Evolutionary conservation across 2,329 filamentous ascomycete genomes (phyloP).

Genomic region (Cercospora brassicicola): DNA sequence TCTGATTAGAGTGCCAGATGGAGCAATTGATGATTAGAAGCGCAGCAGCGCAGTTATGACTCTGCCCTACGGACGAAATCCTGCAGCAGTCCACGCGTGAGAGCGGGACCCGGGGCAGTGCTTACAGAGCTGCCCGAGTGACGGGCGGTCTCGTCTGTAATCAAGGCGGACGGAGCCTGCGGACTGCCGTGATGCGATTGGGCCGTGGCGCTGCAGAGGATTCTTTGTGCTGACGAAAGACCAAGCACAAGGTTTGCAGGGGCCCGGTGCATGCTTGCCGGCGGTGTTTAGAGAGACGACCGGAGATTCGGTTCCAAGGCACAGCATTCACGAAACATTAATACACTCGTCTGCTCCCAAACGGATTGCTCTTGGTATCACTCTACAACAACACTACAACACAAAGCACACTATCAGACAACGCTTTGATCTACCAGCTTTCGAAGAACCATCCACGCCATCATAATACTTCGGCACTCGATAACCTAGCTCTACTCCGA

Average conservation of each 20-base stretch:
- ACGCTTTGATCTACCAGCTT: neutral
- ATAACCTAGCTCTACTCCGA: conserved; percentile 20
- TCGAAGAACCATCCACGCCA: neutral
- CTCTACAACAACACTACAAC: conserved; percentile 10
- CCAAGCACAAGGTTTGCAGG: conserved; percentile 10
- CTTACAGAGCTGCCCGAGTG: conserved; percentile 14
- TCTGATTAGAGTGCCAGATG: neutral
- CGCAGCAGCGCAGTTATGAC: neutral
- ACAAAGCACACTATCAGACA: conserved; percentile 8
- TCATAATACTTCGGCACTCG: conserved; percentile 20
- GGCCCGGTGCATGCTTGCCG: conserved; percentile 1
- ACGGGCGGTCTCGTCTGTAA: conserved; percentile 13
- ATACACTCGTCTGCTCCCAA: conserved; percentile 11
- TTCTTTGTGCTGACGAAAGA: conserved; percentile 15
- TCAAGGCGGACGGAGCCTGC: conserved; percentile 16
- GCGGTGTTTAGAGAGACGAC: conserved; percentile 12
- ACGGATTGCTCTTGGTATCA: conserved; percentile 10
- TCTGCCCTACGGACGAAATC: conserved; percentile 10
- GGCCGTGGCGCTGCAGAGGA: conserved; percentile 16
- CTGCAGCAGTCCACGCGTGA: neutral
- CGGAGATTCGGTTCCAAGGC: conserved; percentile 20
- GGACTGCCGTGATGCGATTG: conserved; percentile 18
- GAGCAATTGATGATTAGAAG: conserved; percentile 2
- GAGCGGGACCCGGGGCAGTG: conserved; percentile 5
- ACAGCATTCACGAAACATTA: conserved; percentile 15